These are phyloP conservation scores for Cymbidium sinense DNA, from an alignment of 106 monocot species.

Conservation along the genomic window DNA sequence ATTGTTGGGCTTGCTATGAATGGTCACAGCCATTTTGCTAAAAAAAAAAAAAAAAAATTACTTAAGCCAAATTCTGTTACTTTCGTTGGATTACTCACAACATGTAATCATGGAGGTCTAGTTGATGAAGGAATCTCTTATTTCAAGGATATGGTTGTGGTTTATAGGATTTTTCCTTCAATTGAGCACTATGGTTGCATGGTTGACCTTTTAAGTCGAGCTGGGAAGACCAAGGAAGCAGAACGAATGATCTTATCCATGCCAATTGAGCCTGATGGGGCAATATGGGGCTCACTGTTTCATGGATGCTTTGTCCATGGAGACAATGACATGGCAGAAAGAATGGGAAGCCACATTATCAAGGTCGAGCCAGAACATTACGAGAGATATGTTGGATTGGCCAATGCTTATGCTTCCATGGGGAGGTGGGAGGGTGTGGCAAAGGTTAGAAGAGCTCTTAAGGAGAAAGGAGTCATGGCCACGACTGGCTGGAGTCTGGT, in stretches of 20 bases:
- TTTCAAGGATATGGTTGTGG: constrained; percentile 11
- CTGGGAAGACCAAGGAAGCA: constrained; percentile 29
- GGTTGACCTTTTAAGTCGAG: constrained; percentile 30
- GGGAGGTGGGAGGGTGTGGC: constrained; percentile 28
- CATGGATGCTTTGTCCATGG: constrained; percentile 28
- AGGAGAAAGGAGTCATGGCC: constrained; percentile 18
- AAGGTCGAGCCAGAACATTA: constrained; percentile 7
- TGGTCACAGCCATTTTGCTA: constrained; percentile 17
- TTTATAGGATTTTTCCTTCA: constrained; percentile 12
- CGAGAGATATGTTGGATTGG: constrained; percentile 25
- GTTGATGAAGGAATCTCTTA: constrained; percentile 25
- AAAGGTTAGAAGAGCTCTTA: constrained; percentile 16
- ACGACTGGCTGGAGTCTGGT: constrained; percentile 21
- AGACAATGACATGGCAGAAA: constrained; percentile 20
- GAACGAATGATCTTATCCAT: constrained; percentile 26
- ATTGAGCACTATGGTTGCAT: constrained; percentile 39
- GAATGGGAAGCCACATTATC: constrained; percentile 16
- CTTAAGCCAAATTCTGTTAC: constrained; percentile 22
- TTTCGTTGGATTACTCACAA: constrained; percentile 29
- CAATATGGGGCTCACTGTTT: constrained; percentile 39
- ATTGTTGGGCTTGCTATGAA: constrained; percentile 34
- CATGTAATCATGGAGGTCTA: constrained; percentile 40
- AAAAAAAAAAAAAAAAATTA: background rate
- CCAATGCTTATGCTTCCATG: constrained; percentile 27
- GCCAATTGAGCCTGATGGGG: constrained; percentile 27